phyloP scores from a whole-genome alignment of 352 stramenopile species.

The Thalassiosira hispida region DNA sequence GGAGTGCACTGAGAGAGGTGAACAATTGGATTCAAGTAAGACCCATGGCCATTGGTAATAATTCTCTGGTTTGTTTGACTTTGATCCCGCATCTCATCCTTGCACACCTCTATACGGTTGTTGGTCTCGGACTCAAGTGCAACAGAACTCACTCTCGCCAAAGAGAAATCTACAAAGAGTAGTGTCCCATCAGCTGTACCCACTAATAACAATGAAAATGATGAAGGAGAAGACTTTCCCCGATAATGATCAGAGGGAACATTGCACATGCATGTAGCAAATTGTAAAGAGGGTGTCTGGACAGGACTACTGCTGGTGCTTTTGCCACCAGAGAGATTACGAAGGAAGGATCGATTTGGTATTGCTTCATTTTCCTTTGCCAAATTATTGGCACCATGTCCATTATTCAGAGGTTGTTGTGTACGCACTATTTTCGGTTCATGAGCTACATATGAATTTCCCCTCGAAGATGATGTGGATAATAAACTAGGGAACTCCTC shows the following conservation, averaged over 20 bases:
- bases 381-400: conserved; percentile 9
- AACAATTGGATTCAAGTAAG: conserved; percentile 34
- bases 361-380: not conserved
- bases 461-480: not conserved
- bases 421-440: conserved; percentile 44
- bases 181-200: conserved; percentile 42
- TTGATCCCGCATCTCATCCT: conserved; percentile 1
- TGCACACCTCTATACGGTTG: not conserved
- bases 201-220: conserved; percentile 38
- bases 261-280: conserved; percentile 49
- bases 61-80: conserved; percentile 4
- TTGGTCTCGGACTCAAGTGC: not conserved
- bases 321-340: conserved; percentile 16
- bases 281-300: conserved; percentile 26
- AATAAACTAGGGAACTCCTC: not conserved
- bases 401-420: conserved; percentile 6
- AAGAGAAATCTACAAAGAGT: conserved; percentile 43
- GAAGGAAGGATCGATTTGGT: conserved; percentile 28
- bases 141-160: conserved; percentile 31
- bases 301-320: not conserved
- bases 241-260: conserved; percentile 30
- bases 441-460: conserved; percentile 44
- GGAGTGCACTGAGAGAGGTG: conserved; percentile 46
- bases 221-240: conserved; percentile 28
- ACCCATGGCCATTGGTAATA: not conserved